Evolutionary conservation across 2,329 filamentous ascomycete genomes (phyloP), one percentile per base, ranked within the genome.

Genomic region (Cercospora sp.): DNA sequence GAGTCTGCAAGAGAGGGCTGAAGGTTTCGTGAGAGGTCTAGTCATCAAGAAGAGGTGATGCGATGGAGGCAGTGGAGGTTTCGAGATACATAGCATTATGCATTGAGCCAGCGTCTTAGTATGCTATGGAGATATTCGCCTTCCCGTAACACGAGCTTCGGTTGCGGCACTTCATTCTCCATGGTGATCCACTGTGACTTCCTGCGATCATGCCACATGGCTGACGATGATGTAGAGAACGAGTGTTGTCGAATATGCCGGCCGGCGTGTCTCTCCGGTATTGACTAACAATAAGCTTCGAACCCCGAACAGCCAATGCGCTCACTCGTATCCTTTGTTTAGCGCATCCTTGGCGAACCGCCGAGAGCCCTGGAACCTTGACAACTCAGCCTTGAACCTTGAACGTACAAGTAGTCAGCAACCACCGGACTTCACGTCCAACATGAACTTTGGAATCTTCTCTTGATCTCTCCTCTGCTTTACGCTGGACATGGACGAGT

Each of bases 11-110:
- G 70, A 71, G 61, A 71, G 65, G 53, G 72, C 66, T 10, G 70
- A 68, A 16, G 60, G 51, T 34, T 71, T 73, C 66, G 71, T 74
- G 10, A 69, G 64, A 57, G 70, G 66, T n/a, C 61, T 74, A 45
- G 68, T 61, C 40, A 30, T 69, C 2, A 63, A 40, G 13, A 67
- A 65, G 61, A 73, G 55, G 21, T 59, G 55, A 59, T 34, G 13
- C n/a, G 26, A 21, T 18, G 7, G 55, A 21, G 28, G 32, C 7
- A 58, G 55, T 18, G 13, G 55, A 37, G 18, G 12, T 13, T 53
- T 53, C 49, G 49, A 53, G 21, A 28, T 53, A 13, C 49, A 53
- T 24, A 12, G 13, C 12, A 28, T 26, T 1, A 28, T 28, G 21
- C 55, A 34, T 21, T 37, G 32, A 21, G 32, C n/a, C 16, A 6